Base-by-base conservation (phyloP, 2,329 filamentous ascomycete species). In the Fusarium sp. region DNA sequence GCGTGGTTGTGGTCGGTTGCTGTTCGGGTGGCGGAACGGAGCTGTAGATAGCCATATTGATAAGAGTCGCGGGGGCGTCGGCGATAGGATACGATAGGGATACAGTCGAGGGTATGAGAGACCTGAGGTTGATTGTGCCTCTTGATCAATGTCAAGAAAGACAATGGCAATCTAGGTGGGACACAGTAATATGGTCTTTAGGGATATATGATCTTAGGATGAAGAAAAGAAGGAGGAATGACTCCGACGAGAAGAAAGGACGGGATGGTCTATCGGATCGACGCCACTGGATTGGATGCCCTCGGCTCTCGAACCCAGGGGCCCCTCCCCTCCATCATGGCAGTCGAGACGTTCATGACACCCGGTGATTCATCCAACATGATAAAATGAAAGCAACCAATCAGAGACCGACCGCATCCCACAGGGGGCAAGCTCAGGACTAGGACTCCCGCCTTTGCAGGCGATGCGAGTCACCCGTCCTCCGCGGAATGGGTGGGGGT, bases 391-490 rank as follows among this genome's bases (percentile, higher is more conserved):
- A 20, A 63, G 11, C 23, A 51, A 57, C 77, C 77, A 78, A 78
- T 78, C 72, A 77, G 31, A 30, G n/a, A 23, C 26, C 56, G 58
- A 72, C 74, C 75, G 76, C 77, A 78, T 74, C 68, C 67, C 77
- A 78, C 76, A 77, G 71, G 70, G 67, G 49, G 44, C 64, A 57
- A 47, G 58, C 47, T 34, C 36, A 45, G 38, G 40, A 55, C 59
- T 46, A 42, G 30, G 53, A 38, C 28, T 65, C 47, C 49, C 60
- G 57, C 49, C 47, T 57, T 54, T 64, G 50, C 53, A 61, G 69
- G 58, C 57, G 37, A 91, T 68, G 89, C 85, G 67, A 86, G 82
- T 93, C 72, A 92, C 69, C 57, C 55, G 51, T 64, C 57, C 8
- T 36, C 55, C 68, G 45, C 67, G 50, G 47, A 52, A 53, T 42